phyloP scores from a whole-genome alignment of 148 eudicot genomes.

The Fagopyrum esculentum region DNA sequence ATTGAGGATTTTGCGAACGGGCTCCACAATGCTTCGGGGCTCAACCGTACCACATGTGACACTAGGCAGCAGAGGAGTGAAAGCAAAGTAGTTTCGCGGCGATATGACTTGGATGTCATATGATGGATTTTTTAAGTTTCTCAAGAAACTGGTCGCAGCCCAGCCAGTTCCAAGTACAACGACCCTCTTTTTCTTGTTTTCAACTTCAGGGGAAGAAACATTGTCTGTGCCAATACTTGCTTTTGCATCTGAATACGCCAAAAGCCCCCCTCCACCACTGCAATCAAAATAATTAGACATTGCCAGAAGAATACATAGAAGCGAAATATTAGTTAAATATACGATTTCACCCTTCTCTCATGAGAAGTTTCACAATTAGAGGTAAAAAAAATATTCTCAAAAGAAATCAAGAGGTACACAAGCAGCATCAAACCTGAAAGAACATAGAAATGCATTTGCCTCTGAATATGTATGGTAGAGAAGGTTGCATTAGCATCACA shows the following conservation, averaged over 20 bases:
- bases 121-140: constrained; percentile 53
- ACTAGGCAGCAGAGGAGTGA: constrained; percentile 59
- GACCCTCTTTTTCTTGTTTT: constrained; percentile 62
- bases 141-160: constrained; percentile 91
- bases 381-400: neutral
- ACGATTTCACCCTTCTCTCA: neutral
- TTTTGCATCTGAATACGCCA: constrained; percentile 50
- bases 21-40: constrained; percentile 67
- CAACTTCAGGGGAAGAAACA: constrained; percentile 29
- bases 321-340: neutral
- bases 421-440: neutral
- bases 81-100: constrained; percentile 58
- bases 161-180: constrained; percentile 95
- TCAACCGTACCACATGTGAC: constrained; percentile 63
- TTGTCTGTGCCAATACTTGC: constrained; percentile 23
- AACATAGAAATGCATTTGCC: neutral
- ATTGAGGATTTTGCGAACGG: constrained; percentile 47
- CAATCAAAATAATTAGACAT: constrained; percentile 11
- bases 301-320: neutral
- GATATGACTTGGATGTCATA: constrained; percentile 53
- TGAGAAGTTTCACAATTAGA: neutral
- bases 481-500: no score
- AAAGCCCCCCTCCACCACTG: constrained; percentile 50
- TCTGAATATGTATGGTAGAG: no score
- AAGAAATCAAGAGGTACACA: neutral